Base-by-base conservation (phyloP, 139 green algal species). In the Pleodorina starrii region DNA sequence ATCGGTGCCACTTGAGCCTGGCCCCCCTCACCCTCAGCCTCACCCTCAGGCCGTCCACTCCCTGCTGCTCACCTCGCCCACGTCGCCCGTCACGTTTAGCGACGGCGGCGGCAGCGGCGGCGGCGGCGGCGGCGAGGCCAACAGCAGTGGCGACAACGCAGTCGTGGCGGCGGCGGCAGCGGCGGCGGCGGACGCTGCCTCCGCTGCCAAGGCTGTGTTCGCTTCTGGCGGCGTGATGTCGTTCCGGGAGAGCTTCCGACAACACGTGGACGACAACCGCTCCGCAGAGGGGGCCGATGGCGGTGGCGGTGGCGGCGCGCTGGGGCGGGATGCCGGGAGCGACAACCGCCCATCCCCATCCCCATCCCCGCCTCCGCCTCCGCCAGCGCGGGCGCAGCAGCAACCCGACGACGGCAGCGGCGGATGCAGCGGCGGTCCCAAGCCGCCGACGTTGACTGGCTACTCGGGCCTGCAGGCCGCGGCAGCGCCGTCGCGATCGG, bases 221-320 rank as follows among this genome's bases (percentile, higher is more conserved):
- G 79, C 23, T 4, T 29, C 57, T 6, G 79, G 79, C 25, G 57
- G 57, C 40, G 79, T 86, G 32, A 86, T 86, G 54, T 86, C 79
- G 5, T 86, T 86, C 59, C 79, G 79, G 2, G 79, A 86, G 10
- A 59, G 57, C 79, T 86, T 86, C 38, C 79, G 79, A 66, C 25
- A 12, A 32, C 21, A 21, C 2, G 54, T 7, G 19, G 50, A 69
- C 1, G 25, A 25, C 72, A 19, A 21, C 10, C 72, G 42, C 40
- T 40, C 32, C 35, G 32, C 63, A 19, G 63, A 73, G 63, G 63
- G 23, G 27, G 14, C 63, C 63, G n/a, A n/a, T n/a, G n/a, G n/a
- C n/a, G n/a, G n/a, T n/a, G n/a, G n/a, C n/a, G n/a, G n/a, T n/a
- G n/a, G n/a, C n/a, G n/a, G n/a, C n/a, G 16, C 29, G 63, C 32